Conservation (phyloP, 108 stramenopile species). For the Fragilariopsis cylindrus region DNA sequence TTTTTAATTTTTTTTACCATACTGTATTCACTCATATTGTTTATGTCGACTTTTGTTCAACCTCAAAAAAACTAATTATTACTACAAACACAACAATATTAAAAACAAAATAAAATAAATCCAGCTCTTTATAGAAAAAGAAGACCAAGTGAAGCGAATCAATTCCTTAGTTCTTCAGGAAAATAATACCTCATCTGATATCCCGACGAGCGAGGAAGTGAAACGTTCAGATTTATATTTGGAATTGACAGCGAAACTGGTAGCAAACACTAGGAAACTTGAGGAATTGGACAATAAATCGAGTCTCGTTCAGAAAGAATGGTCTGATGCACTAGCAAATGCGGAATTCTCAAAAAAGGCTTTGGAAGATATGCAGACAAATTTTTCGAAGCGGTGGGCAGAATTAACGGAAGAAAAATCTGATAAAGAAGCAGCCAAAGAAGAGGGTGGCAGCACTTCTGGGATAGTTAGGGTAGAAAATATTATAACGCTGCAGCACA, state of each 20-base stretch:
- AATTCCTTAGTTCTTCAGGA: slow-evolving; percentile 53
- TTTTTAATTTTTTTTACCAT: not conserved
- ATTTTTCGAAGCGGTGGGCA: slow-evolving; percentile 68
- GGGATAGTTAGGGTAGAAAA: slow-evolving; percentile 48
- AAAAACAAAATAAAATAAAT: not conserved
- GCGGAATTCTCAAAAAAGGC: slow-evolving; percentile 59
- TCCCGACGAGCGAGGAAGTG: slow-evolving; percentile 54
- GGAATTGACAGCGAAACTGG: slow-evolving; percentile 52
- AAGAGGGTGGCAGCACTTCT: slow-evolving; percentile 5
- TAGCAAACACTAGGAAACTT: slow-evolving; percentile 40
- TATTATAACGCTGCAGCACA: slow-evolving; percentile 75
- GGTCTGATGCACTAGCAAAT: slow-evolving; percentile 68
- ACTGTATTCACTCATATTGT: not conserved
- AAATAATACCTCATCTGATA: slow-evolving; percentile 23
- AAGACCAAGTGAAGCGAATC: slow-evolving; percentile 58
- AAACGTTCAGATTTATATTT: slow-evolving; percentile 63
- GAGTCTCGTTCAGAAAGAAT: slow-evolving; percentile 49
- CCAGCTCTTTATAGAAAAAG: slow-evolving; percentile 46
- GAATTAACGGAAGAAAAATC: slow-evolving; percentile 54
- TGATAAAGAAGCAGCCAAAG: slow-evolving; percentile 8
- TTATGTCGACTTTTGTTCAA: not conserved
- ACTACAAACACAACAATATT: not conserved
- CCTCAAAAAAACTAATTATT: not conserved
- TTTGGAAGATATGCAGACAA: slow-evolving; percentile 65
- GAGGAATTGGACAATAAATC: slow-evolving; percentile 43